Conservation (phyloP, 2,329 filamentous ascomycete species). For the Aspergillus udagawae region DNA sequence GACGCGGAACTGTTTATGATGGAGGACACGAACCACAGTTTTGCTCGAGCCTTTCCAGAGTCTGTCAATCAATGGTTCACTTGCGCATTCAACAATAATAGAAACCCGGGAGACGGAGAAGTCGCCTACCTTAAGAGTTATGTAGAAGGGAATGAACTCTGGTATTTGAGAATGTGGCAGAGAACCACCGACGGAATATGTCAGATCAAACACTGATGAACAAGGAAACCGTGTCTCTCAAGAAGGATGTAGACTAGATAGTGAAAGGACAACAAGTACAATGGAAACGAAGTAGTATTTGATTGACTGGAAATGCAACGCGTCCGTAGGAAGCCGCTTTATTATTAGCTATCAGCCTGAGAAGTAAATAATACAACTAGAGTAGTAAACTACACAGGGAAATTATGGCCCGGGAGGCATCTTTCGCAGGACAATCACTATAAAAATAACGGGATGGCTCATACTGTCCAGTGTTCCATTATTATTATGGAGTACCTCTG, state of each 20-base stretch:
- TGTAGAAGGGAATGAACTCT: background rate
- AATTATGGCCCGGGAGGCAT: no score
- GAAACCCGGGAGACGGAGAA: background rate
- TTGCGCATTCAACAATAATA: background rate
- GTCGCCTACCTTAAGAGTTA: background rate
- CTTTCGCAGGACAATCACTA: background rate
- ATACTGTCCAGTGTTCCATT: background rate
- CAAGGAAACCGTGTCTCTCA: background rate
- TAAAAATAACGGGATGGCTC: background rate
- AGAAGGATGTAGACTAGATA: background rate
- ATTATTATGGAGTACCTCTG: background rate
- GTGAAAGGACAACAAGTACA: background rate
- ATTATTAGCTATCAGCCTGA: background rate
- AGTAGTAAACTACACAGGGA: no score
- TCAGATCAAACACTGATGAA: background rate
- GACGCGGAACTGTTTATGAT: background rate
- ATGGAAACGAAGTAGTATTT: background rate
- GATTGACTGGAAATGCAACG: background rate
- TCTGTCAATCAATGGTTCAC: background rate
- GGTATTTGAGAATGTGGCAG: background rate
- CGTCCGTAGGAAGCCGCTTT: background rate
- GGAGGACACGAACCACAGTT: constrained; percentile 3
- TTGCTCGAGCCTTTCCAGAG: background rate
- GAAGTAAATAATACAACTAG: no score
- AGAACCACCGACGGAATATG: background rate